Evolutionary conservation across 202 grass and related monocot genomes (phyloP).

Genomic region (Dendrocalamus latiflorus): DNA sequence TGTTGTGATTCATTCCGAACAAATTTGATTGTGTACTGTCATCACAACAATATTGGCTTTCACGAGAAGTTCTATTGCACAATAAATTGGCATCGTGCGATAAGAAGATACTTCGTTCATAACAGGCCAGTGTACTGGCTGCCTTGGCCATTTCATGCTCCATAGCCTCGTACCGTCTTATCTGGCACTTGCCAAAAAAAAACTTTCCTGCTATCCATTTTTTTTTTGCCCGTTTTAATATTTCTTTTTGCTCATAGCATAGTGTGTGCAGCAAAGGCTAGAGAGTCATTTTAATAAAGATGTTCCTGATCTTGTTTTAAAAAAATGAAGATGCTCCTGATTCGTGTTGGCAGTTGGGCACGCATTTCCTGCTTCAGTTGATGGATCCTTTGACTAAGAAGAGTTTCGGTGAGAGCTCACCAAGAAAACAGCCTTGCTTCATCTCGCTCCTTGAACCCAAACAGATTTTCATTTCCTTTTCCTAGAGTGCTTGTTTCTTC

Average conservation of each 20-base stretch:
- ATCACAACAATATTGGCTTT: background rate
- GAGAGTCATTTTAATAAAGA: background rate
- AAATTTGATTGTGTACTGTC: background rate
- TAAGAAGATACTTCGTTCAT: background rate
- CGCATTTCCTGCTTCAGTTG: background rate
- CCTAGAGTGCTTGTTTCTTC: background rate
- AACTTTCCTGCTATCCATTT: background rate
- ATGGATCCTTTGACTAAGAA: background rate
- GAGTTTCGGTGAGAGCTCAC: background rate
- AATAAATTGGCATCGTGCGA: background rate
- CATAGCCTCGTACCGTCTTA: background rate
- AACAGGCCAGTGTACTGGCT: background rate
- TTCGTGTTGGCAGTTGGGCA: conserved; percentile 6
- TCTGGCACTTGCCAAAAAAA: background rate
- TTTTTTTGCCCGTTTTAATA: background rate
- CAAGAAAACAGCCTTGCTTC: background rate
- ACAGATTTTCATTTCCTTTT: background rate
- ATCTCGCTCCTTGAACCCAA: background rate
- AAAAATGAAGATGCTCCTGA: background rate
- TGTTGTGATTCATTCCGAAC: background rate
- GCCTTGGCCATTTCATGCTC: background rate
- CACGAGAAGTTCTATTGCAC: background rate
- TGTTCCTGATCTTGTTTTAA: background rate
- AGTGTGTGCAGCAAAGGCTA: background rate
- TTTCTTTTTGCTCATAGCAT: background rate